Conservation (phyloP, 2,329 filamentous ascomycete species). For the Claviceps sp. region DNA sequence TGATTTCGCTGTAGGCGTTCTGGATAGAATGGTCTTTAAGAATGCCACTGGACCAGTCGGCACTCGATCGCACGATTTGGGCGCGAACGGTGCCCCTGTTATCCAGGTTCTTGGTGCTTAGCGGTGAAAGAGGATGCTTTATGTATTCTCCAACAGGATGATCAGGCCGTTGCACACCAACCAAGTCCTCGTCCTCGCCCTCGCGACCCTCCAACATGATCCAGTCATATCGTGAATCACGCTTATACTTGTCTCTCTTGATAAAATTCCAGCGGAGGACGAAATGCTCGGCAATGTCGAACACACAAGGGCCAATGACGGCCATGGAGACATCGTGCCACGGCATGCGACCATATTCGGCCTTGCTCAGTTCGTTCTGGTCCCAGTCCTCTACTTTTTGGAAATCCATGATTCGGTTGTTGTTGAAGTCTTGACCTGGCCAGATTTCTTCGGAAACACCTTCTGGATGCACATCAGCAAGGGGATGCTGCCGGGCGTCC, state of each 20-base stretch:
- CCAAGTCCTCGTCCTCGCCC: conserved; percentile 67
- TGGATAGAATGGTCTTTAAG: conserved; percentile 74
- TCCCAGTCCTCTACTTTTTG: conserved; percentile 86
- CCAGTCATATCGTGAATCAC: conserved; percentile 74
- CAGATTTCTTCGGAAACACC: conserved; percentile 75
- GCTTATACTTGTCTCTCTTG: conserved; percentile 97
- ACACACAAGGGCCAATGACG: conserved; percentile 75
- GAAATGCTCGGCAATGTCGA: conserved; percentile 93
- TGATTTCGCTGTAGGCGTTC: conserved; percentile 75
- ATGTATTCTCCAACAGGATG: conserved; percentile 82
- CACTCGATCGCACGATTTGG: conserved; percentile 79
- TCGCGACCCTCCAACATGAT: conserved; percentile 63
- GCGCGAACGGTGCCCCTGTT: conserved; percentile 63
- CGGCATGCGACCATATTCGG: conserved; percentile 87
- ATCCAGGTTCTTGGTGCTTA: conserved; percentile 51
- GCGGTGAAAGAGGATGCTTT: conserved; percentile 59
- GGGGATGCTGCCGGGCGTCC: conserved; percentile 74
- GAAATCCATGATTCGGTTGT: conserved; percentile 94
- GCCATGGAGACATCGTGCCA: conserved; percentile 97
- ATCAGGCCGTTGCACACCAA: conserved; percentile 78
- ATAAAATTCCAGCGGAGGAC: conserved; percentile 91
- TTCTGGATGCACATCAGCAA: conserved; percentile 78
- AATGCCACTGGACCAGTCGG: conserved; percentile 90
- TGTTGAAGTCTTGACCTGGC: conserved; percentile 96
- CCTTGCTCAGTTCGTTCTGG: conserved; percentile 81